Evolutionary conservation across 2,329 filamentous ascomycete species (phyloP).

Genomic region (Exutisphaerella laricina): DNA sequence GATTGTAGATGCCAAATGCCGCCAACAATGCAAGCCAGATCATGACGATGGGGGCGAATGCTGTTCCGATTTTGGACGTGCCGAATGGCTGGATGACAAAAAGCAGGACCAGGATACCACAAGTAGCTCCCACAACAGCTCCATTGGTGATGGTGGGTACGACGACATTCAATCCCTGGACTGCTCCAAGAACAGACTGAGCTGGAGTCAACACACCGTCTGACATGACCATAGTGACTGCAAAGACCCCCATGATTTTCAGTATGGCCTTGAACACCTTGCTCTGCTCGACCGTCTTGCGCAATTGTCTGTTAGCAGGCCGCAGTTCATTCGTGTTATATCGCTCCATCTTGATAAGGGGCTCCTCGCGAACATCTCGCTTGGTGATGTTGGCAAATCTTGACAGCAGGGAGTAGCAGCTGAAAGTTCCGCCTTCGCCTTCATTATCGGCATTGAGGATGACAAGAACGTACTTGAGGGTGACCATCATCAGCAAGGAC

Average conservation of each 20-base stretch:
- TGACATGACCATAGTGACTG: conserved; percentile 62
- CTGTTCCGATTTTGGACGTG: conserved; percentile 53
- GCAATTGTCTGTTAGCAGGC: conserved; percentile 47
- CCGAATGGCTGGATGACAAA: conserved; percentile 63
- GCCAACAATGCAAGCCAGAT: conserved; percentile 61
- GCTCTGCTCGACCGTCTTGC: conserved; percentile 55
- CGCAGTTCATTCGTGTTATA: conserved; percentile 53
- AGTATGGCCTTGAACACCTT: conserved; percentile 48
- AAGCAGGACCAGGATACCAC: conserved; percentile 58
- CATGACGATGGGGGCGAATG: conserved; percentile 62
- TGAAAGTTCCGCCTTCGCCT: conserved; percentile 66
- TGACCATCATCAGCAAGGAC: conserved; percentile 64
- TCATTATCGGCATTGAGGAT: conserved; percentile 63
- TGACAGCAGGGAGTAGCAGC: conserved; percentile 59
- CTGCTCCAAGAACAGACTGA: conserved; percentile 63
- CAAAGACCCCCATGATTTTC: conserved; percentile 59
- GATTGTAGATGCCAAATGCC: conserved; percentile 57
- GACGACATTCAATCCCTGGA: conserved; percentile 56
- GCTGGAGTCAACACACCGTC: conserved; percentile 64
- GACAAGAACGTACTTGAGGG: conserved; percentile 62
- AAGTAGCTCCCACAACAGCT: conserved; percentile 59
- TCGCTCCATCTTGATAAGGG: conserved; percentile 55
- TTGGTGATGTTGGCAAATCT: conserved; percentile 57
- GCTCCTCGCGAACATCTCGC: conserved; percentile 52
- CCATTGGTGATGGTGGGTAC: conserved; percentile 50